These are phyloP conservation scores for Pichia deserticola DNA, from an alignment of 805 yeast genomes.

Conservation along the genomic window DNA sequence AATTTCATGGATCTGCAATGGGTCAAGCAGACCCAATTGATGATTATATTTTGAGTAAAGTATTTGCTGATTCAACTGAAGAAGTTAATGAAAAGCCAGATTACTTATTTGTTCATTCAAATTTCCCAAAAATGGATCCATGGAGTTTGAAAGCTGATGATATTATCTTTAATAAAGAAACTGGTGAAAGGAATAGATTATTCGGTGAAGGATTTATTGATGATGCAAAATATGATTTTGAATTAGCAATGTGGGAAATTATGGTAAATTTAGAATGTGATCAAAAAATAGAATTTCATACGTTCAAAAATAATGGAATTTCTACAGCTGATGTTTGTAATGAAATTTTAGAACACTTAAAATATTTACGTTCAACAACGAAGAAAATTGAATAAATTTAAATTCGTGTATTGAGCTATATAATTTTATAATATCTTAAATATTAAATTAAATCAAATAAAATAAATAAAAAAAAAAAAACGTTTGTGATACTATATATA, in stretches of 20 bases:
- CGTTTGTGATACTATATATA: no score
- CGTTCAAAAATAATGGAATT: neutral
- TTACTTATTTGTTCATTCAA: slow-evolving; percentile 53
- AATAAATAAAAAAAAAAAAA: neutral
- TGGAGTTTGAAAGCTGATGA: slow-evolving; percentile 40
- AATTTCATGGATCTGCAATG: slow-evolving; percentile 67
- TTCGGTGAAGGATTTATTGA: slow-evolving; percentile 49
- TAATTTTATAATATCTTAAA: no score
- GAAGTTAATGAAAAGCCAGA: slow-evolving; percentile 24
- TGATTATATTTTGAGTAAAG: slow-evolving; percentile 37
- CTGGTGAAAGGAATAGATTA: slow-evolving; percentile 44
- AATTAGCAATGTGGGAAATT: slow-evolving; percentile 49
- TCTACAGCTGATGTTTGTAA: neutral
- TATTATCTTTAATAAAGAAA: slow-evolving; percentile 29
- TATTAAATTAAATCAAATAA: no score
- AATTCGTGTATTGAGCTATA: no score
- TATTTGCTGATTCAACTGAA: slow-evolving; percentile 16
- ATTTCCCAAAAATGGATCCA: slow-evolving; percentile 62
- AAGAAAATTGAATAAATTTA: neutral
- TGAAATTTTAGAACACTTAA: neutral
- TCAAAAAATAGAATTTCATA: neutral
- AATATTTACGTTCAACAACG: neutral
- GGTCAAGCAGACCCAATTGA: slow-evolving; percentile 65
- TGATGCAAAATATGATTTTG: slow-evolving; percentile 49
- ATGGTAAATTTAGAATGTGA: slow-evolving; percentile 52